phyloP scores from a whole-genome alignment of 768 basidiomycete genomes.

The Pleurotus djamor region DNA sequence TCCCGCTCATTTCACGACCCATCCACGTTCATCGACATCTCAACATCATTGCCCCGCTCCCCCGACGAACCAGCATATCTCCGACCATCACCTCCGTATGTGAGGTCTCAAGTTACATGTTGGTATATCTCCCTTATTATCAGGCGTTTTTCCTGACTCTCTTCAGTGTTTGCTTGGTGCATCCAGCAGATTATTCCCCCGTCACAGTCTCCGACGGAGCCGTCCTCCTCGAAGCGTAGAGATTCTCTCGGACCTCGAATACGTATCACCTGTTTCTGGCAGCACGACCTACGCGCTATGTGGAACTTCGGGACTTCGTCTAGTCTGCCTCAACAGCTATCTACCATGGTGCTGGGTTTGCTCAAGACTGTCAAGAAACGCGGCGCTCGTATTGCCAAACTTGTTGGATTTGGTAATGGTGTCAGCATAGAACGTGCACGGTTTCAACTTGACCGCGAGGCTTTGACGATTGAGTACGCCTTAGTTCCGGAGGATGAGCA shows the following conservation, averaged over 20 bases:
- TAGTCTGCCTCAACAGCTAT: conserved; percentile 74
- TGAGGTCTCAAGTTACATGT: conserved; percentile 84
- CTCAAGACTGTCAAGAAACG: conserved; percentile 80
- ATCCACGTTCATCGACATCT: conserved; percentile 83
- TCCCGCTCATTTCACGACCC: conserved; percentile 81
- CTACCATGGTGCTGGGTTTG: conserved; percentile 80
- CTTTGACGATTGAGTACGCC: conserved; percentile 79
- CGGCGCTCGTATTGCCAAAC: conserved; percentile 69
- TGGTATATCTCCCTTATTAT: conserved; percentile 19
- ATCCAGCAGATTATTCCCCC: conserved; percentile 64
- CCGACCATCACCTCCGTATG: conserved; percentile 88
- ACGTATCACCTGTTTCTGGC: conserved; percentile 92
- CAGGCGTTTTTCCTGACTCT: conserved; percentile 10
- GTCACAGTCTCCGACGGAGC: conserved; percentile 19
- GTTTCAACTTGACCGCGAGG: conserved; percentile 82
- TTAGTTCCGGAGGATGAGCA: conserved; percentile 78
- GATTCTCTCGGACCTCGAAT: conserved; percentile 35
- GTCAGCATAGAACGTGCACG: conserved; percentile 76
- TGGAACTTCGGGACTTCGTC: conserved; percentile 77
- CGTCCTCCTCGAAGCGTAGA: conserved; percentile 30
- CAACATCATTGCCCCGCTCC: conserved; percentile 92
- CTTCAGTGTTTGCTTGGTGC: conserved; percentile 86
- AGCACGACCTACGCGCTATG: conserved; percentile 85
- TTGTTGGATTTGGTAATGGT: conserved; percentile 78
- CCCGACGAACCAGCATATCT: conserved; percentile 89